A percentile compares a stretch with the other conserved stretches of the same genome.
These are phyloP conservation scores for Carex arenaria DNA, from an alignment of 202 grass and related monocot species.

Conservation along the genomic window DNA sequence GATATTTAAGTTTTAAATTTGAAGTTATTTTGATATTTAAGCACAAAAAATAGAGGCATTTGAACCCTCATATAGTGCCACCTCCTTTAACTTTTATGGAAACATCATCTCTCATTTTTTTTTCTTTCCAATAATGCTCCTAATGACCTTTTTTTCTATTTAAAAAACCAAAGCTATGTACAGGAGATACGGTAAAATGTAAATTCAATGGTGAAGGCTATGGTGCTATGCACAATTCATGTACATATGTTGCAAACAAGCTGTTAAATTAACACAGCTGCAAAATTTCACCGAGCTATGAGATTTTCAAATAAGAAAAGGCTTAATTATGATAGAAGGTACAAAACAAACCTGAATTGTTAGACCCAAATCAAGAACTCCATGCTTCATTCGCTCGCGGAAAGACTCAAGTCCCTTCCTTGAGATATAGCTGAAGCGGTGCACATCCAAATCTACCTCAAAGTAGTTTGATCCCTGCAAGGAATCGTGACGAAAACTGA, in stretches of 20 bases:
- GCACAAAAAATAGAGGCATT: too few species aligned
- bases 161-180: neutral
- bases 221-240: neutral
- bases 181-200: neutral
- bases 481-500: neutral
- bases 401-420: conserved; percentile 95
- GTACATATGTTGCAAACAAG: neutral
- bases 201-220: neutral
- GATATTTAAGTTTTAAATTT: too few species aligned
- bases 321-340: neutral
- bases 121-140: conserved; percentile 14
- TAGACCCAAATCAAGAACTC: conserved; percentile 86
- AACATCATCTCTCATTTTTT: neutral
- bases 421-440: conserved; percentile 94
- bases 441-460: conserved; percentile 94
- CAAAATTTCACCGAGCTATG: neutral
- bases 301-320: neutral
- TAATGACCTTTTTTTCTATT: neutral
- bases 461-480: conserved; percentile 88
- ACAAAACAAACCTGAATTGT: conserved; percentile 66
- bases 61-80: neutral
- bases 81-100: neutral
- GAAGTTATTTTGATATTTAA: too few species aligned
- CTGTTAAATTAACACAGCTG: conserved; percentile 5
- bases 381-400: conserved; percentile 66